phyloP scores from a whole-genome alignment of 164 flowering plant species.

The Sextonia rubra region DNA sequence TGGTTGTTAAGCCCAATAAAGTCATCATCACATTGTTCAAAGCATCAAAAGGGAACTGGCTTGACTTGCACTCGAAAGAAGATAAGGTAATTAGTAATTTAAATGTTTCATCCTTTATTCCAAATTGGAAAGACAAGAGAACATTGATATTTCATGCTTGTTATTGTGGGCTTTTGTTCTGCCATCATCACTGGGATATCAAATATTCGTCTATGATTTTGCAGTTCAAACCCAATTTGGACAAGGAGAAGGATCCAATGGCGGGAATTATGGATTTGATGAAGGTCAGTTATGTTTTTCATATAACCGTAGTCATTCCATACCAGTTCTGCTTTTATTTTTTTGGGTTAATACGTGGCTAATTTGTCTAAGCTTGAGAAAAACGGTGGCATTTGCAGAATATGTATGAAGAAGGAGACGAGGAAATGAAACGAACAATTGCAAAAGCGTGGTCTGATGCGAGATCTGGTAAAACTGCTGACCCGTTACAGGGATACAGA shows the following conservation, averaged over 20 bases:
- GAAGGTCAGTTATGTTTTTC: conserved; percentile 48
- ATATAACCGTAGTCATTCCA: not conserved
- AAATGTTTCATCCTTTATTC: not conserved
- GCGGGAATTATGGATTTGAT: conserved; percentile 96
- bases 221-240: conserved; percentile 75
- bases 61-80: conserved; percentile 82
- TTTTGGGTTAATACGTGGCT: too few relatives aligned
- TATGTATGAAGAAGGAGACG: conserved; percentile 98
- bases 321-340: not conserved
- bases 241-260: conserved; percentile 82
- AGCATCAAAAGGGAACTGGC: conserved; percentile 86
- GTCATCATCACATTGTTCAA: conserved; percentile 62
- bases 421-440: conserved; percentile 93
- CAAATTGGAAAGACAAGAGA: too few relatives aligned
- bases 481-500: conserved; percentile 50
- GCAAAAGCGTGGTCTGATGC: conserved; percentile 99
- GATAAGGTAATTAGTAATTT: conserved; percentile 59
- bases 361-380: not conserved
- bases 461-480: conserved; percentile 78
- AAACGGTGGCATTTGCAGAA: conserved; percentile 44
- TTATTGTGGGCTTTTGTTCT: not conserved
- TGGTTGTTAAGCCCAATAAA: conserved; percentile 71
- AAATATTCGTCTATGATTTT: not conserved
- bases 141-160: not conserved
- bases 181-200: not conserved